phyloP scores from a whole-genome alignment of 768 basidiomycete species.

The Astraeus odoratus region DNA sequence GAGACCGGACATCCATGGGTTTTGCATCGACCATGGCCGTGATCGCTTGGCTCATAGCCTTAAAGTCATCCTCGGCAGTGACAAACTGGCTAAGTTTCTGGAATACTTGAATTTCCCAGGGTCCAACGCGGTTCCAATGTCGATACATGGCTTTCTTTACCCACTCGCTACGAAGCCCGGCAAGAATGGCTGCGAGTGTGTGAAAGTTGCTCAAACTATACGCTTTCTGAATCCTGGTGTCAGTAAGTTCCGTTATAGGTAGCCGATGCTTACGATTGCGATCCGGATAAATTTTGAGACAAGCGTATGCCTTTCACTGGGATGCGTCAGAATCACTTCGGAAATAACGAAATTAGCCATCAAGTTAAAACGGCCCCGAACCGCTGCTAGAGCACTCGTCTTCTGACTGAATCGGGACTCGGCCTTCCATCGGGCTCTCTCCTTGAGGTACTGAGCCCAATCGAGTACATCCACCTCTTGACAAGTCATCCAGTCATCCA shows the following conservation, averaged over 20 bases:
- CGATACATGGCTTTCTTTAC: conserved; percentile 62
- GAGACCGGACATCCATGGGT: conserved; percentile 46
- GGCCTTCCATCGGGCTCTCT: conserved; percentile 60
- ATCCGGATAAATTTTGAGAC: conserved; percentile 78
- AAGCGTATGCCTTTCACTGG: conserved; percentile 54
- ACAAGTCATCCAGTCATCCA: conserved; percentile 59
- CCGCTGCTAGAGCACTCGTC: conserved; percentile 64
- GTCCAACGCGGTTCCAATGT: conserved; percentile 57
- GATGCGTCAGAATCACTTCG: conserved; percentile 73
- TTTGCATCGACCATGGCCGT: conserved; percentile 61
- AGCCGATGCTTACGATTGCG: conserved; percentile 58
- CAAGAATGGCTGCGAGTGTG: conserved; percentile 72
- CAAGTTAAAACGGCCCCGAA: conserved; percentile 79
- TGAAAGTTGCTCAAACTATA: conserved; percentile 74
- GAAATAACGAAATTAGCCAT: conserved; percentile 74
- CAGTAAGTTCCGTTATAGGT: neutral
- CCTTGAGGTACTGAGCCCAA: conserved; percentile 78
- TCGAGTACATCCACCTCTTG: conserved; percentile 66
- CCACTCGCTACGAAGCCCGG: conserved; percentile 65
- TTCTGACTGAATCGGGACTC: conserved; percentile 52
- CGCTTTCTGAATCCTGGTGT: conserved; percentile 51
- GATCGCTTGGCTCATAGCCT: conserved; percentile 61
- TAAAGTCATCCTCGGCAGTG: conserved; percentile 62
- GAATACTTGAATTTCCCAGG: conserved; percentile 69
- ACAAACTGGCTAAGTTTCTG: conserved; percentile 64